Conservation (phyloP, 169 alveolate genomes). For the Eimeria sp. region DNA sequence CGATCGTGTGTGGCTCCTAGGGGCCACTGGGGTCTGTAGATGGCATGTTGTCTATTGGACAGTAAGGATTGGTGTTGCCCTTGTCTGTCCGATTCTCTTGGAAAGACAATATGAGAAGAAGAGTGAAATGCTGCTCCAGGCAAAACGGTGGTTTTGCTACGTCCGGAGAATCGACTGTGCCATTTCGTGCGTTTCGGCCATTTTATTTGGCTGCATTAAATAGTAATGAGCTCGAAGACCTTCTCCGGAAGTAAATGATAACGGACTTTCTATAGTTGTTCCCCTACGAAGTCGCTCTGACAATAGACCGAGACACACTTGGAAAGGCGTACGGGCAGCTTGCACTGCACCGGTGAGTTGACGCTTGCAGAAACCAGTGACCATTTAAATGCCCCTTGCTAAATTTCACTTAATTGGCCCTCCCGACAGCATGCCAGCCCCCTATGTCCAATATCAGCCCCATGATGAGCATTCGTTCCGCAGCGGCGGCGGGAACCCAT, state of each 20-base stretch:
- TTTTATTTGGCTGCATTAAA: background rate
- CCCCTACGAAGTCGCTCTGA: background rate
- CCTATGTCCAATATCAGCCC: slow-evolving; percentile 12
- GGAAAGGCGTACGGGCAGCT: background rate
- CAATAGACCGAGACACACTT: background rate
- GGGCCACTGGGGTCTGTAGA: background rate
- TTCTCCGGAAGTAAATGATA: background rate
- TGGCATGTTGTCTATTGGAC: background rate
- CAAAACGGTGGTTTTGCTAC: background rate
- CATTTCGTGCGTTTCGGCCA: background rate
- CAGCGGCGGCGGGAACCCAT: background rate
- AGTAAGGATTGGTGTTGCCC: background rate
- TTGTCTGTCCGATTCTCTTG: background rate
- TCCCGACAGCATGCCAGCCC: background rate
- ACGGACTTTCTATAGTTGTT: background rate
- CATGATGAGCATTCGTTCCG: background rate
- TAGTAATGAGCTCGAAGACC: background rate
- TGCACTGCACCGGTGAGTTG: background rate
- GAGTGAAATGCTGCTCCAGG: background rate
- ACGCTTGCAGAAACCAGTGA: background rate
- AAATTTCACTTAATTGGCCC: background rate
- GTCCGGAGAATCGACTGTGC: background rate
- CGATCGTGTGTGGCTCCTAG: background rate
- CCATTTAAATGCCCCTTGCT: background rate
- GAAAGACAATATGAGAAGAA: background rate